phyloP scores from a whole-genome alignment of 2,329 filamentous ascomycete species.

The Ceratocystis cubensis region DNA sequence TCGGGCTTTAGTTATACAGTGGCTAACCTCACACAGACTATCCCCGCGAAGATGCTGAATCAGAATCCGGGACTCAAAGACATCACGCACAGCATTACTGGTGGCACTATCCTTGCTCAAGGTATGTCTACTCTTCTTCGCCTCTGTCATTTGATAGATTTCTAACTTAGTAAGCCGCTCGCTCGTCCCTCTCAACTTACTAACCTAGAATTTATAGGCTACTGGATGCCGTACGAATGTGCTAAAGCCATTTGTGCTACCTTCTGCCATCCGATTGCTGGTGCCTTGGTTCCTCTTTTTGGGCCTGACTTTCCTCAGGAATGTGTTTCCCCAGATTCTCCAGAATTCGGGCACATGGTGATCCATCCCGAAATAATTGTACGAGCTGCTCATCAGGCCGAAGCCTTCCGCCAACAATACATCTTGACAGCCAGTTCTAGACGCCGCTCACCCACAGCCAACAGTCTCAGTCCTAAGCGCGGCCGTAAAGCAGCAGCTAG shows the following conservation, averaged over 20 bases:
- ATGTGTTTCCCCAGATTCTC: conserved; percentile 53
- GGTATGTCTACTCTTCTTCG: conserved; percentile 39
- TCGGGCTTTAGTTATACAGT: neutral
- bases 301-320: conserved; percentile 63
- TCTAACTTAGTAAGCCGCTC: conserved; percentile 20
- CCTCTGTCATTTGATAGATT: conserved; percentile 6
- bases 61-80: conserved; percentile 70
- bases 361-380: conserved; percentile 47
- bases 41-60: conserved; percentile 69
- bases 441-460: conserved; percentile 10
- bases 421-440: conserved; percentile 14
- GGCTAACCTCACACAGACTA: conserved; percentile 48
- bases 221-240: conserved; percentile 89
- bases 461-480: conserved; percentile 13
- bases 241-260: conserved; percentile 78
- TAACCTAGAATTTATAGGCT: conserved; percentile 46
- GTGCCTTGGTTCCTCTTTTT: conserved; percentile 80
- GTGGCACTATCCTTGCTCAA: conserved; percentile 80
- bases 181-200: neutral
- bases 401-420: conserved; percentile 31
- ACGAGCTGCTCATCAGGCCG: conserved; percentile 40
- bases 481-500: neutral
- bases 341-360: conserved; percentile 53
- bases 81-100: conserved; percentile 91
- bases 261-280: conserved; percentile 76